phyloP scores from a whole-genome alignment of 305 asterid species.

The Fraxinus floribunda region DNA sequence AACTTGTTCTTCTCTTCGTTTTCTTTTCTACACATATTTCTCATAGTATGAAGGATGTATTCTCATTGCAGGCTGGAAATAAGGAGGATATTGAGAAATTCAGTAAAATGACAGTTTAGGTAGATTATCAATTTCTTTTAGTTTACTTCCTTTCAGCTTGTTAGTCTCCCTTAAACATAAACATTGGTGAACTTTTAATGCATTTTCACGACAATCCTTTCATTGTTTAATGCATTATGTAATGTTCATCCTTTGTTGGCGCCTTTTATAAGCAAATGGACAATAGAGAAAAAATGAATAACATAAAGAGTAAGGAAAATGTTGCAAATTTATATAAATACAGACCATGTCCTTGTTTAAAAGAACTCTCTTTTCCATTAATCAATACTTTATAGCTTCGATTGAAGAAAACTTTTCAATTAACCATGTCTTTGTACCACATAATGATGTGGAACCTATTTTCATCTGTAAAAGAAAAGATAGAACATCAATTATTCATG shows the following conservation, averaged over 20 bases:
- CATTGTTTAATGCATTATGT: neutral
- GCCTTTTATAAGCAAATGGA: neutral
- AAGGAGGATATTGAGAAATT: constrained; percentile 90
- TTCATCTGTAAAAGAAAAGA: neutral
- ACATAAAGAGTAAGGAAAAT: neutral
- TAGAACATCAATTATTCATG: neutral
- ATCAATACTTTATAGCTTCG: neutral
- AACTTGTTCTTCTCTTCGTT: constrained; percentile 11
- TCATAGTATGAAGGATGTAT: constrained; percentile 19
- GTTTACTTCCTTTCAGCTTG: constrained; percentile 4
- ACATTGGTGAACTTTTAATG: neutral
- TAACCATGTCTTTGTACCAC: neutral
- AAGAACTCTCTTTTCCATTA: neutral
- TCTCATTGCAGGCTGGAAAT: constrained; percentile 59
- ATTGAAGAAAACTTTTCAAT: neutral
- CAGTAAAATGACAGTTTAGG: constrained; percentile 97
- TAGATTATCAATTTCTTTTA: constrained; percentile 24
- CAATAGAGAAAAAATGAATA: neutral
- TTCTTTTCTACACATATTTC: constrained; percentile 9
- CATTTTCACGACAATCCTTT: neutral
- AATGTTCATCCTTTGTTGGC: constrained; percentile 7
- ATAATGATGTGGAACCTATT: neutral
- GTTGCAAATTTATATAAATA: neutral
- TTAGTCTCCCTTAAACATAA: constrained; percentile 6
- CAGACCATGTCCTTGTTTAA: neutral